phyloP scores from a whole-genome alignment of 2,329 filamentous ascomycete genomes.

The Aspergillus ochraceus region DNA sequence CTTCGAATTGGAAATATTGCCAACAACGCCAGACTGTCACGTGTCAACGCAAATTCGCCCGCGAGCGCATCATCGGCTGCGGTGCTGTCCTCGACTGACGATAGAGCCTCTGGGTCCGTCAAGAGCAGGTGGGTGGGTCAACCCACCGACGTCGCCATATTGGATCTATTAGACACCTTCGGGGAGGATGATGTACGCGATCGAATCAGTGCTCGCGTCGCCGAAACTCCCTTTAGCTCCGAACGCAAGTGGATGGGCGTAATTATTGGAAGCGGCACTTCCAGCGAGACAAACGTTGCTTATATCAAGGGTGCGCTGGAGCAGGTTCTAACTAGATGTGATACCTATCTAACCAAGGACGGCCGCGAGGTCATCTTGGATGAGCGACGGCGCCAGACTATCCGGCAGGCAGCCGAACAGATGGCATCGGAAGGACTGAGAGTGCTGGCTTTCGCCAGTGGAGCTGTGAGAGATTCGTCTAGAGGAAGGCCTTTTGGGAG shows the following conservation, averaged over 20 bases:
- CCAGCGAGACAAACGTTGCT: conserved; percentile 65
- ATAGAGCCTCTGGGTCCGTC: conserved; percentile 58
- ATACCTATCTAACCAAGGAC: conserved; percentile 84
- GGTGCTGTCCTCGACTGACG: conserved; percentile 80
- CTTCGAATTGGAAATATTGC: conserved; percentile 93
- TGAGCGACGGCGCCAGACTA: conserved; percentile 70
- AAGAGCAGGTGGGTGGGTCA: conserved; percentile 95
- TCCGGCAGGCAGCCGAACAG: conserved; percentile 73
- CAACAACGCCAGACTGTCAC: conserved; percentile 84
- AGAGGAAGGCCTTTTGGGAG: conserved; percentile 52
- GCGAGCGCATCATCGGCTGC: conserved; percentile 72
- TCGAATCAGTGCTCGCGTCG: conserved; percentile 75
- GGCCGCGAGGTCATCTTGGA: conserved; percentile 86
- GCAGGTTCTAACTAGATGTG: conserved; percentile 79
- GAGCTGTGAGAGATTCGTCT: conserved; percentile 57
- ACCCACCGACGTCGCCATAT: conserved; percentile 94
- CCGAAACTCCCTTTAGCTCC: conserved; percentile 93
- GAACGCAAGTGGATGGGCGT: conserved; percentile 99
- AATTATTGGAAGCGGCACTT: conserved; percentile 62
- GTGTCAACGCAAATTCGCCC: conserved; percentile 66
- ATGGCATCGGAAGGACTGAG: conserved; percentile 89
- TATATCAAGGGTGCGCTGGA: conserved; percentile 97
- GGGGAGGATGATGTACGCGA: conserved; percentile 89
- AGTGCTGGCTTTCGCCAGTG: conserved; percentile 91
- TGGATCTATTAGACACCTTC: conserved; percentile 88